Base-by-base conservation (phyloP, 352 stramenopile genomes). In the Pythium plurisporium region DNA sequence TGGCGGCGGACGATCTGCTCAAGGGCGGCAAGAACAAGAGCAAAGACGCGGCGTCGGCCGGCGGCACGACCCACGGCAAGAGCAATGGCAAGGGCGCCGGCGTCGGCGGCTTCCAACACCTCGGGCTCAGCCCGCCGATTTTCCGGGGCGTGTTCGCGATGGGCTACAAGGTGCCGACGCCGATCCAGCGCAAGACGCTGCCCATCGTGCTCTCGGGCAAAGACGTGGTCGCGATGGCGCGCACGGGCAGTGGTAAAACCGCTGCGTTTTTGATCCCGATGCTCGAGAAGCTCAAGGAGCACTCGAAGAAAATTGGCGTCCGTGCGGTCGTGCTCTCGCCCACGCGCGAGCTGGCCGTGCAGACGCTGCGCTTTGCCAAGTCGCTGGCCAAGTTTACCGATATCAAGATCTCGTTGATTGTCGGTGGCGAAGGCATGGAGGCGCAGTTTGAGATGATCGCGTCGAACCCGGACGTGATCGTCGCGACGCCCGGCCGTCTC, bases 131-230 rank as follows among this genome's bases (percentile, higher is more conserved):
- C 62, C 71, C 82, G 26, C 45, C 59, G 5, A 74, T 95, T 44
- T 93, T 95, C 55, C 79, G 80, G 19, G 91, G 82, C 40, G 74
- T 98, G 56, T 94, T 97, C 74, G 78, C 76, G 49, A 97, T 98
- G 89, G 91, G 91, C 38, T 98, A 98, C 76, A 97, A 97, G 53
- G 89, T 97, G 52, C 97, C 98, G 29, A 99, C 98, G 33, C 97
- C 97, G 15, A 99, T 99, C 45, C 97, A 99, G 74, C 88, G 96
- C 55, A 99, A 99, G 74, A 95, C 95, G 62, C 76, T 99, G 45
- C 97, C 97, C 19, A 85, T 99, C 25, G 81, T 98, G 22, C 78
- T 99, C 6, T 96, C 91, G 5, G 97, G 97, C 38, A 91, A 94
- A 29, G 97, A 99, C 79, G 89, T 98, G 19, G 95, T 99, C 11